These are phyloP conservation scores for Drechslerella coelobrocha DNA, from an alignment of 2,329 filamentous ascomycete genomes.

Conservation along the genomic window DNA sequence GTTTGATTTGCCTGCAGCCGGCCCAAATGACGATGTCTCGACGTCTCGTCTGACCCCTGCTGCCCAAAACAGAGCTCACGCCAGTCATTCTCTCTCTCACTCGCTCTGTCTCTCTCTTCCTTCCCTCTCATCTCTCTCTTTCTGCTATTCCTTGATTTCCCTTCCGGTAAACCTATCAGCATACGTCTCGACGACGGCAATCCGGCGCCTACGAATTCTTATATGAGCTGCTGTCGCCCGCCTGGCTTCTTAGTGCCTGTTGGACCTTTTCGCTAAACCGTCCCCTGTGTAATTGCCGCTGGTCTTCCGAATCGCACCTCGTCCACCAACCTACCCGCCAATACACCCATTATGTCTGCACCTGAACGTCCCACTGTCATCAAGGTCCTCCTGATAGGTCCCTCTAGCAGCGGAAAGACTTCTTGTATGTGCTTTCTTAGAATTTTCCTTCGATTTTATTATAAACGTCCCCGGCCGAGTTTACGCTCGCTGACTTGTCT, in stretches of 20 bases:
- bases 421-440: constrained; percentile 59
- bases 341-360: constrained; percentile 22
- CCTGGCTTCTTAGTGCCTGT: too few relatives aligned
- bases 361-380: constrained; percentile 59
- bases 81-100: neutral
- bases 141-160: neutral
- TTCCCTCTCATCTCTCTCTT: neutral
- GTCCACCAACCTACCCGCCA: neutral
- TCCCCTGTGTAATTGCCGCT: neutral
- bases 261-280: too few relatives aligned
- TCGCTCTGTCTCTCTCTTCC: neutral
- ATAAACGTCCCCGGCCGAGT: constrained; percentile 4
- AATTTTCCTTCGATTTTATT: neutral
- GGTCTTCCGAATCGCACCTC: neutral
- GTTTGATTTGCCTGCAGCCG: constrained; percentile 12
- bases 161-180: neutral
- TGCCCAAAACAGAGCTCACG: neutral
- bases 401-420: constrained; percentile 66
- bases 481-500: constrained; percentile 11
- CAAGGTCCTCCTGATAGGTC: constrained; percentile 66
- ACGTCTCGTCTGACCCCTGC: constrained; percentile 17
- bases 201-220: neutral
- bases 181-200: neutral
- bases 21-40: constrained; percentile 47
- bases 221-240: neutral